phyloP scores from a whole-genome alignment of 768 basidiomycete genomes.

The Tricholomella constricta region DNA sequence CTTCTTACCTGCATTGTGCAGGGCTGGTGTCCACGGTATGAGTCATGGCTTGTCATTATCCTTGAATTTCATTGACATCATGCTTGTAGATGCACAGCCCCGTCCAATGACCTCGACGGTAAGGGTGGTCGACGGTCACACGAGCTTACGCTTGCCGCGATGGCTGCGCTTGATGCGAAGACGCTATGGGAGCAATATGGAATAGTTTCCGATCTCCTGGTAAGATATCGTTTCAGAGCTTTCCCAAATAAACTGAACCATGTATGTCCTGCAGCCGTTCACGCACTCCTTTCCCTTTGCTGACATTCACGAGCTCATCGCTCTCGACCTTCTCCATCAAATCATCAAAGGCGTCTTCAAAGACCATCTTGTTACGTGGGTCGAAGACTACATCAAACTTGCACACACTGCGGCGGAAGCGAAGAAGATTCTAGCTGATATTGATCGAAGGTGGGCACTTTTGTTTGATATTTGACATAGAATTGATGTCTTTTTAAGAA shows the following conservation, averaged over 20 bases:
- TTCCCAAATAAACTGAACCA: background rate
- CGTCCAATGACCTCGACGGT: constrained; percentile 19
- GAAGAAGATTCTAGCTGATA: background rate
- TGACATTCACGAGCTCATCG: too few relatives aligned
- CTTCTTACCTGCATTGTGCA: constrained; percentile 32
- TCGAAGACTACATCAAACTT: background rate
- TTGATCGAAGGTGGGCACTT: background rate
- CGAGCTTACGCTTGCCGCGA: constrained; percentile 20
- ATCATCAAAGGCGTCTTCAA: too few relatives aligned
- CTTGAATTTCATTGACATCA: background rate
- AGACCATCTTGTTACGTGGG: background rate
- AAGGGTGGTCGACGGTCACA: constrained; percentile 13
- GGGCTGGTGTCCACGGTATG: constrained; percentile 33
- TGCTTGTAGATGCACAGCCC: constrained; percentile 27
- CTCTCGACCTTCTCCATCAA: background rate
- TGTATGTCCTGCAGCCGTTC: background rate
- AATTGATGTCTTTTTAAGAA: background rate
- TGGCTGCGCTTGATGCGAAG: too few relatives aligned
- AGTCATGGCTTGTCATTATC: background rate
- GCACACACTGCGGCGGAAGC: background rate
- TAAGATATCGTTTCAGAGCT: constrained; percentile 8
- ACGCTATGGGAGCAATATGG: constrained; percentile 30
- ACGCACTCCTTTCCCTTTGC: background rate
- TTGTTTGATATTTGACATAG: background rate
- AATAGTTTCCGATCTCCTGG: constrained; percentile 27